Evolutionary conservation across 73 alveolate genomes (phyloP).

Genomic region (Symbiodinium natans): DNA sequence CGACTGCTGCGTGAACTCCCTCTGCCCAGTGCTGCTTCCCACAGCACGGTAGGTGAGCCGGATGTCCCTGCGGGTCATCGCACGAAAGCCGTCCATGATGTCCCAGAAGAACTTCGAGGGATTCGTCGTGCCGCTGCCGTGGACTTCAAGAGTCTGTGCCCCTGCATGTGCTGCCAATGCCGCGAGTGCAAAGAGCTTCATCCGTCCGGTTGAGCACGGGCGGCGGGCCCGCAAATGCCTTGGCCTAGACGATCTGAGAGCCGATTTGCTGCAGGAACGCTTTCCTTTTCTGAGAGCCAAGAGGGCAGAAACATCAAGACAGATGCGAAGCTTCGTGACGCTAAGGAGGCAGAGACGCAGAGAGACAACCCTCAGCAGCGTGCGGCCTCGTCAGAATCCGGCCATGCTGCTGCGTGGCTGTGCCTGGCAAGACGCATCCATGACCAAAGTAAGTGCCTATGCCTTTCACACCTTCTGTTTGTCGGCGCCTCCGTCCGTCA

Average conservation of each 20-base stretch:
- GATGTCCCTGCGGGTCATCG: constrained; percentile 16
- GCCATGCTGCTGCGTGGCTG: no score
- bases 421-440: no score
- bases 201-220: neutral
- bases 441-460: no score
- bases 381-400: no score
- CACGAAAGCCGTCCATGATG: constrained; percentile 47
- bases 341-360: no score
- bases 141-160: constrained; percentile 1
- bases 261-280: neutral
- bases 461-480: no score
- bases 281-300: no score
- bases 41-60: constrained; percentile 89
- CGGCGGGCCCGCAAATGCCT: neutral
- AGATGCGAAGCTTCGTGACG: no score
- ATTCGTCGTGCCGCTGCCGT: constrained; percentile 89
- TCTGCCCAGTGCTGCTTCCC: constrained; percentile 93
- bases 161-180: neutral
- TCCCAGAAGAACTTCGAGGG: constrained; percentile 91
- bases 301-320: no score
- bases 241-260: neutral
- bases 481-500: no score
- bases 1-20: constrained; percentile 42
- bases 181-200: neutral
- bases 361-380: no score